Conservation (phyloP, 2,329 filamentous ascomycete genomes). For the Didymella segeticola region DNA sequence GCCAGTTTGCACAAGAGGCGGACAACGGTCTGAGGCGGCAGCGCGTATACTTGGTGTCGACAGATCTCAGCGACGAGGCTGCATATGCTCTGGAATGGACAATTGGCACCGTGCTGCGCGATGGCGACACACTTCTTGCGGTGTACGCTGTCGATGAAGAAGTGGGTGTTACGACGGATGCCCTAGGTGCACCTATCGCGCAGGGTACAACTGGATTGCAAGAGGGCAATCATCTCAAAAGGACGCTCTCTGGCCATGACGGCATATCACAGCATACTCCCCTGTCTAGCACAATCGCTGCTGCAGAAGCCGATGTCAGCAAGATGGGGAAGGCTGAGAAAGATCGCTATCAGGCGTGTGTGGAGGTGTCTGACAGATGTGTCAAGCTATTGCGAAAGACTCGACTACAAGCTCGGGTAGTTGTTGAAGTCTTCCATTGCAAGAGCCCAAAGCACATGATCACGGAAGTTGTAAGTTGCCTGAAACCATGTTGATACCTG, state of each 20-base stretch:
- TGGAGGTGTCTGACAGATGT: conserved; percentile 82
- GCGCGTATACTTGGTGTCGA: conserved; percentile 93
- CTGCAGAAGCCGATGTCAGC: conserved; percentile 46
- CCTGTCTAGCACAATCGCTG: conserved; percentile 42
- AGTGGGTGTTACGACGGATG: conserved; percentile 57
- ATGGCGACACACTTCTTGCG: conserved; percentile 91
- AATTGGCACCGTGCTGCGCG: conserved; percentile 89
- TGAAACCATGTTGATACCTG: conserved; percentile 19
- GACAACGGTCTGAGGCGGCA: conserved; percentile 79
- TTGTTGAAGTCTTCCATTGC: conserved; percentile 97
- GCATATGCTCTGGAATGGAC: conserved; percentile 97
- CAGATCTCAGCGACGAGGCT: conserved; percentile 91
- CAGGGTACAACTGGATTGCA: conserved; percentile 76
- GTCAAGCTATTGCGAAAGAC: conserved; percentile 90
- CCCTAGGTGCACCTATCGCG: conserved; percentile 64
- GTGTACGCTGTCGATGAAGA: conserved; percentile 96
- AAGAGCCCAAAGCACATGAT: conserved; percentile 97
- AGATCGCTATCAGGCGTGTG: conserved; percentile 80
- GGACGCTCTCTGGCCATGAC: conserved; percentile 62
- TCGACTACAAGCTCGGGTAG: conserved; percentile 86
- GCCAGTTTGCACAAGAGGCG: conserved; percentile 75
- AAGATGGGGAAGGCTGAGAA: conserved; percentile 66
- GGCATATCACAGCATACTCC: conserved; percentile 46
- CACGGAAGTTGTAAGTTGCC: conserved; percentile 75
- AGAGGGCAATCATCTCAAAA: conserved; percentile 76